phyloP scores from a whole-genome alignment of 2,329 filamentous ascomycete genomes.

The Colletotrichum tropicale region DNA sequence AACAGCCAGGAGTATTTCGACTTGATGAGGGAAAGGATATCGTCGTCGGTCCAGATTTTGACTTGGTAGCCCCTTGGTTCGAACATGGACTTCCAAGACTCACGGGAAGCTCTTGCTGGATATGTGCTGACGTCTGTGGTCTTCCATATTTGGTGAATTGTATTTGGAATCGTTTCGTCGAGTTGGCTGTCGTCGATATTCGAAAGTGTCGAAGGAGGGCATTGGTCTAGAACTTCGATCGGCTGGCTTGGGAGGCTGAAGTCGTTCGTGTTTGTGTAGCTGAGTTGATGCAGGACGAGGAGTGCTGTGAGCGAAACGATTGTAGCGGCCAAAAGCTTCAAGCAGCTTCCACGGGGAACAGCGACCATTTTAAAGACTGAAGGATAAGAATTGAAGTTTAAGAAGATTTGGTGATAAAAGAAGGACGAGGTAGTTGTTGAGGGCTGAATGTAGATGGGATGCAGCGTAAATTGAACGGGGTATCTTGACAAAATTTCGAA shows the following conservation, averaged over 20 bases:
- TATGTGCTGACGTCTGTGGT: conserved; percentile 21
- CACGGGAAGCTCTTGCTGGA: conserved; percentile 8
- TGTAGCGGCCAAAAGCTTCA: neutral
- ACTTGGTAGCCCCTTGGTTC: conserved; percentile 24
- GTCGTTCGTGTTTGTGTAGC: neutral
- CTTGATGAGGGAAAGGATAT: conserved; percentile 20
- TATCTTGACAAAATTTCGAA: neutral
- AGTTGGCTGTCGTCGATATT: neutral
- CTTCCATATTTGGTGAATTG: conserved; percentile 28
- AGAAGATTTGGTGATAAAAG: neutral
- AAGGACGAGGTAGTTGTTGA: neutral
- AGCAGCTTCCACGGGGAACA: neutral
- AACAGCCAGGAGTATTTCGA: conserved; percentile 25
- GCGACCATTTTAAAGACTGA: neutral
- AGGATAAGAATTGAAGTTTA: neutral
- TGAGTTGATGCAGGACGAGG: conserved; percentile 8
- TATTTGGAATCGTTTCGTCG: conserved; percentile 13
- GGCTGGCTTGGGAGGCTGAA: neutral
- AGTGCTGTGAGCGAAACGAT: neutral
- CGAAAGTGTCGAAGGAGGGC: neutral
- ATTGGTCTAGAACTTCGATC: neutral
- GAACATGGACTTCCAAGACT: conserved; percentile 20
- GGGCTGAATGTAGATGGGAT: neutral
- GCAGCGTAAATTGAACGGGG: neutral
- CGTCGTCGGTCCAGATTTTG: conserved; percentile 27